Conservation (phyloP, 495 filamentous ascomycete species). For the Evernia prunastri region DNA sequence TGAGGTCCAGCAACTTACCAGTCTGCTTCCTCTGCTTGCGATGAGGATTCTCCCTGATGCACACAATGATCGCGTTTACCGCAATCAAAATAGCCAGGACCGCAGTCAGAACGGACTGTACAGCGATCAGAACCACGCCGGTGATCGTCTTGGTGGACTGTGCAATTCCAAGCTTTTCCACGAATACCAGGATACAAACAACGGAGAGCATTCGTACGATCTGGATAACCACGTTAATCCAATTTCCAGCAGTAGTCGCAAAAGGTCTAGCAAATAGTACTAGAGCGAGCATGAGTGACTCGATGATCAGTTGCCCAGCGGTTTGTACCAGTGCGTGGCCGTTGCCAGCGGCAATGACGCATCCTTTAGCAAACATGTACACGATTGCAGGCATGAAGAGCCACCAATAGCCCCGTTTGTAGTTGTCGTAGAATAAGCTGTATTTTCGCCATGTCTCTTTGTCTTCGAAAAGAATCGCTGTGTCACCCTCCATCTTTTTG, state of each 20-base stretch:
- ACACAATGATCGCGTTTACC: slow-evolving; percentile 78
- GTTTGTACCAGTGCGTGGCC: slow-evolving; percentile 81
- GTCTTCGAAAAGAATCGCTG: slow-evolving; percentile 70
- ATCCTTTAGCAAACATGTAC: slow-evolving; percentile 89
- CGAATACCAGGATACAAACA: slow-evolving; percentile 84
- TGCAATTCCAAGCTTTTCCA: slow-evolving; percentile 82
- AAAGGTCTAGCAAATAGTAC: slow-evolving; percentile 83
- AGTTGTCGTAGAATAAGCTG: slow-evolving; percentile 93
- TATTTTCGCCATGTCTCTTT: slow-evolving; percentile 92
- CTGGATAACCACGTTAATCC: slow-evolving; percentile 92
- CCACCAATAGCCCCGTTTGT: slow-evolving; percentile 93
- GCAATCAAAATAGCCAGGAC: slow-evolving; percentile 82
- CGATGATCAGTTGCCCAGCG: slow-evolving; percentile 70
- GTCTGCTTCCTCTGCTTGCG: slow-evolving; percentile 75
- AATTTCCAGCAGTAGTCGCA: slow-evolving; percentile 74
- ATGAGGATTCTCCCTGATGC: slow-evolving; percentile 84
- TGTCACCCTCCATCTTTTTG: slow-evolving; percentile 69
- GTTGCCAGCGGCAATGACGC: slow-evolving; percentile 77
- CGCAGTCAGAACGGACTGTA: slow-evolving; percentile 80
- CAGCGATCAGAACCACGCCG: slow-evolving; percentile 80
- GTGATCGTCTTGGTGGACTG: slow-evolving; percentile 94
- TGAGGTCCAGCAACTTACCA: slow-evolving; percentile 46
- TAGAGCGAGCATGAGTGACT: slow-evolving; percentile 61
- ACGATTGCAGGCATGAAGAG: slow-evolving; percentile 84
- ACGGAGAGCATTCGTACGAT: slow-evolving; percentile 90